Evolutionary conservation across 176 grass and related monocot genomes (phyloP).

Genomic region (Aegilops umbellulata): DNA sequence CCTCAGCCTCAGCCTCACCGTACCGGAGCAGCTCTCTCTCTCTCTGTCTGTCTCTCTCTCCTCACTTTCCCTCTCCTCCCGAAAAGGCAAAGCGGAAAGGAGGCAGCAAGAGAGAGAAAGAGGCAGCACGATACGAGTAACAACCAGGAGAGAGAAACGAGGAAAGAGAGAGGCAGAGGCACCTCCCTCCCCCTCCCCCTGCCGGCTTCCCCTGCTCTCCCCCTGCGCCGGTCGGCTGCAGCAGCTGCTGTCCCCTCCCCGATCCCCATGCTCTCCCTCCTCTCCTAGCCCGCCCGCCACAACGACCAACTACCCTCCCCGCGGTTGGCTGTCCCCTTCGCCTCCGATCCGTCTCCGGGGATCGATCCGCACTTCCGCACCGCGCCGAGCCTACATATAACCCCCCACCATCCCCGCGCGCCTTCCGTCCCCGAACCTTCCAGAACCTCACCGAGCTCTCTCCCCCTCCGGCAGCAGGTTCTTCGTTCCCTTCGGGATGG

Average conservation of each 20-base stretch:
- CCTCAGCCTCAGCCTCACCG: neutral
- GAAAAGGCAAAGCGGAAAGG: conserved; percentile 34
- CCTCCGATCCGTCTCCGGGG: conserved; percentile 40
- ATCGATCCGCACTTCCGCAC: conserved; percentile 5
- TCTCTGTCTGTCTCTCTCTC: no score
- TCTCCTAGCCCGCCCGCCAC: neutral
- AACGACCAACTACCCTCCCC: conserved; percentile 2
- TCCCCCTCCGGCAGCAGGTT: neutral
- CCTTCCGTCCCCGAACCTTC: conserved; percentile 7
- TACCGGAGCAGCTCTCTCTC: conserved; percentile 7
- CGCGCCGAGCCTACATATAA: conserved; percentile 12
- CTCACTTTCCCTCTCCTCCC: neutral
- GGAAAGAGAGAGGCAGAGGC: conserved; percentile 6
- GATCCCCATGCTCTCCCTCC: conserved; percentile 26
- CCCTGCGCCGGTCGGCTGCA: conserved; percentile 22
- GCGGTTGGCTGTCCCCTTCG: conserved; percentile 16
- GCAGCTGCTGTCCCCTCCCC: conserved; percentile 17
- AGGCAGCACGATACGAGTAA: neutral
- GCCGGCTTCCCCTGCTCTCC: conserved; percentile 12
- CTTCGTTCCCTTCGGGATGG: conserved; percentile 14
- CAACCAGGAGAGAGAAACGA: conserved; percentile 13
- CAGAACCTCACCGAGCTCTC: conserved; percentile 13
- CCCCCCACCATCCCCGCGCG: neutral
- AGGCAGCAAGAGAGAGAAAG: neutral
- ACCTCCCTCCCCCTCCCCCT: neutral